Evolutionary conservation across 345 rosid species (phyloP), one percentile per base, ranked within the genome.

Genomic region (Atalantia buxifolia): DNA sequence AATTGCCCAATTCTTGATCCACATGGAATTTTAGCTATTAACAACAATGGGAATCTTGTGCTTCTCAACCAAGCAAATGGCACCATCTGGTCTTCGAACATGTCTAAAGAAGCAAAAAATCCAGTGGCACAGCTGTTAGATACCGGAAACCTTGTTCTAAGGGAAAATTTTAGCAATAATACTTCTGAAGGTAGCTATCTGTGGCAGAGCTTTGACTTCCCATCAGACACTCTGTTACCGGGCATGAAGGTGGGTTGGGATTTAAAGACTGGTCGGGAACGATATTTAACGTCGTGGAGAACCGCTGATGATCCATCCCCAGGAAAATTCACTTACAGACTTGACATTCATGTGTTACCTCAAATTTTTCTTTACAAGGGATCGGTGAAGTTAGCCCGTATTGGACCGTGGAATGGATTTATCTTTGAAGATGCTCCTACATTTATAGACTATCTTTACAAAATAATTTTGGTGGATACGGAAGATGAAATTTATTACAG

Each of bases 151-250:
- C 80, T 90, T 4, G 87, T 90, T 28, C 67, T 85, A 3, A 77
- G 76, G 63, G 87, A 84, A 2, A 57, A 27, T 36, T 24, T 14
- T 42, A 60, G 66, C 35, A 45, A 4, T 19, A 35, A 30, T 30
- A 30, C 57, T 38, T 69, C 22, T 25, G 62, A 79, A 38, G 40
- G 40, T 24, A 31, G 14, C 63, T 72, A 61, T 38, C 25, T 83
- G 36, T 85, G 88, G 93, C 86, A 87, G 76, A 88, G 91, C 69
- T 90, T 90, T 74, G 91, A 87, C 45, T 62, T 79, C 42, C 91
- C 90, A 10, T 76, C 82, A 2, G 71, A 84, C 38, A 80, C 78
- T 13, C 27, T 82, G 61, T 69, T 84, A 48, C 84, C 84, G 2
- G 86, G 82, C 27, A 84, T 84, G 85, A 84, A 84, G 57, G 66